These are phyloP conservation scores for Pichia sp. DNA, from an alignment of 1,139 yeast genomes.

Conservation along the genomic window DNA sequence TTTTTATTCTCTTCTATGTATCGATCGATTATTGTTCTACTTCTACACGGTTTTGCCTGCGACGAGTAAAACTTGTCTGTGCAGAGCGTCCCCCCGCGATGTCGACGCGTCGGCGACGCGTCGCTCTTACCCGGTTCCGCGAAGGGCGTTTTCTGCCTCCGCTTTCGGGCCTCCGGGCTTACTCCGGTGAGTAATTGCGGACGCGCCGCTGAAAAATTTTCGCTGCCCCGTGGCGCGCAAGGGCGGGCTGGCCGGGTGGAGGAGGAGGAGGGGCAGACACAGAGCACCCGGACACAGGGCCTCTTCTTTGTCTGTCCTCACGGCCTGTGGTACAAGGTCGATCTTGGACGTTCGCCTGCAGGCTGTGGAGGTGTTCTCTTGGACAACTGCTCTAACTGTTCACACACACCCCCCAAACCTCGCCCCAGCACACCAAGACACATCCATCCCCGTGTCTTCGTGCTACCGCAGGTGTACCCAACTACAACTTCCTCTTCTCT, in stretches of 20 bases:
- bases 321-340: no score
- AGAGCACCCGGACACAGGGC: no score
- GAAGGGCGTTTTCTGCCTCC: no score
- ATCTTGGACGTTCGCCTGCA: background rate
- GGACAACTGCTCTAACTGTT: conserved; percentile 6
- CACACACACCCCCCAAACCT: conserved; percentile 1
- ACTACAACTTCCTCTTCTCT: background rate
- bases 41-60: no score
- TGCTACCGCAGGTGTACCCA: conserved; percentile 4
- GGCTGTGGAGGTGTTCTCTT: background rate
- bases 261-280: background rate
- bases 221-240: background rate
- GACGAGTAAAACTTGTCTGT: no score
- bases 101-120: background rate
- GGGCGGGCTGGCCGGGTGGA: background rate
- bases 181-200: background rate
- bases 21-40: no score
- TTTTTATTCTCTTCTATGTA: background rate
- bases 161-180: no score
- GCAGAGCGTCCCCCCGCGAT: no score
- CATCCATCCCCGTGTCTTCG: background rate
- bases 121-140: background rate
- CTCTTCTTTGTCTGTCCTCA: no score
- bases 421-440: background rate
- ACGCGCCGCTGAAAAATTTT: background rate